A percentile compares a stretch with the other conserved stretches of the same genome.
These are phyloP conservation scores for Wickerhamiella alocasiicola DNA, from an alignment of 805 yeast species.

Conservation along the genomic window DNA sequence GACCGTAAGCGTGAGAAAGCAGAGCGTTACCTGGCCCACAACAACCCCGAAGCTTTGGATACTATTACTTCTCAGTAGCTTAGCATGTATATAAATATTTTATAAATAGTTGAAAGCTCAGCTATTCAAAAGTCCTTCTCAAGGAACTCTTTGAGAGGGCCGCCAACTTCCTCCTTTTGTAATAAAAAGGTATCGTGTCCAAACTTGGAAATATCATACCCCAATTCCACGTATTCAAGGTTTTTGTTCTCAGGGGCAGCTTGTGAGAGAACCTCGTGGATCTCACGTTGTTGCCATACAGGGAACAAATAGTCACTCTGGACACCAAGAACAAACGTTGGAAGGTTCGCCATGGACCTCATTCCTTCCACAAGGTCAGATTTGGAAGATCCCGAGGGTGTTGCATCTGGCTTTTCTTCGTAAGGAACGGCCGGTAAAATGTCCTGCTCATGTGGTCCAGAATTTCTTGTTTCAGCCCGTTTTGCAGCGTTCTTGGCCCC, in stretches of 20 bases:
- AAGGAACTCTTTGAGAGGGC: conserved; percentile 56
- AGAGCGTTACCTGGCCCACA: conserved; percentile 21
- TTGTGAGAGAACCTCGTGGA: conserved; percentile 41
- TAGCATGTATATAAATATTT: conserved; percentile 5
- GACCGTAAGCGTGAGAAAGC: conserved; percentile 20
- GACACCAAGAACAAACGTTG: conserved; percentile 76
- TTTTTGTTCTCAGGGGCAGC: conserved; percentile 19
- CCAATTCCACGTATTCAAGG: conserved; percentile 52
- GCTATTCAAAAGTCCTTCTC: conserved; percentile 19
- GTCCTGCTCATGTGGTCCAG: not conserved
- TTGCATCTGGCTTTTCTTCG: conserved; percentile 37
- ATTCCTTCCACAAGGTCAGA: conserved; percentile 58
- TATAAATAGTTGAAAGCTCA: too few relatives aligned
- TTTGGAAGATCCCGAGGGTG: conserved; percentile 24
- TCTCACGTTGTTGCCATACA: conserved; percentile 86
- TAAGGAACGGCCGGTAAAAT: conserved; percentile 42
- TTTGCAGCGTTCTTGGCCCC: conserved; percentile 29
- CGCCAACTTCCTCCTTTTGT: conserved; percentile 68
- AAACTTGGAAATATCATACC: conserved; percentile 58
- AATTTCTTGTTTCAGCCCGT: conserved; percentile 10
- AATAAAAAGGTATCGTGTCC: conserved; percentile 88
- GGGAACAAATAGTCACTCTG: conserved; percentile 87
- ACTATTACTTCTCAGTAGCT: conserved; percentile 6
- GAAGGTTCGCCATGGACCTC: conserved; percentile 45
- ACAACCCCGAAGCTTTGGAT: conserved; percentile 18